Evolutionary conservation across 192 early-diverging fungal species (phyloP).

Genomic region (Backusella tuberculispora): DNA sequence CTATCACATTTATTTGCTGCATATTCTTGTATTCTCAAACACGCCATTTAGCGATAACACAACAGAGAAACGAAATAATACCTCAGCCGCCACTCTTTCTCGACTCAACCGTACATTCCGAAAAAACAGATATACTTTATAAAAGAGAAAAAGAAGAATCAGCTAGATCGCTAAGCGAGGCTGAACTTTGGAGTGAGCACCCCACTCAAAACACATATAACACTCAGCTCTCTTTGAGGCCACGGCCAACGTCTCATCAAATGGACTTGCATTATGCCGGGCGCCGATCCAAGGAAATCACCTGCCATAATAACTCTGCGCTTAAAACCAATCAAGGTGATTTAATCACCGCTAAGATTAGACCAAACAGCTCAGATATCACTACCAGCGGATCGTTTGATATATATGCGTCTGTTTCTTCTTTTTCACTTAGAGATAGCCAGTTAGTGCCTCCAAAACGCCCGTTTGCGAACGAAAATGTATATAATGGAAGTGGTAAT

Average conservation of each 20-base stretch:
- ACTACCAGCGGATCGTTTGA: background rate
- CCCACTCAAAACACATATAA: background rate
- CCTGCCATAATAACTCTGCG: background rate
- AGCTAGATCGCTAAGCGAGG: background rate
- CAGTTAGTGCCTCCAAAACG: background rate
- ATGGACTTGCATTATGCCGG: background rate
- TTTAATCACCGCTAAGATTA: background rate
- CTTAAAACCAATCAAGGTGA: background rate
- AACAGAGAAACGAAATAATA: background rate
- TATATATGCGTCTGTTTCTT: background rate
- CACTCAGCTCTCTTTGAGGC: background rate
- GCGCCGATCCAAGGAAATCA: slow-evolving; percentile 18
- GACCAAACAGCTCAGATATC: background rate
- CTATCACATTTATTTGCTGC: background rate
- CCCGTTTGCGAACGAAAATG: background rate
- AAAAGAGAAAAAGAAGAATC: slow-evolving; percentile 3
- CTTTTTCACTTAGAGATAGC: background rate
- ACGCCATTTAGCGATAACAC: background rate
- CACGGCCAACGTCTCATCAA: background rate
- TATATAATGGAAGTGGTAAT: background rate
- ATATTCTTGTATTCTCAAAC: background rate
- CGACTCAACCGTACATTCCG: background rate
- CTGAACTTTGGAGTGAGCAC: background rate
- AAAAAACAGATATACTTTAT: too few species aligned
- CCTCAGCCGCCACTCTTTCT: background rate